Evolutionary conservation across 345 rosid species (phyloP).

Genomic region (Toxicodendron radicans): DNA sequence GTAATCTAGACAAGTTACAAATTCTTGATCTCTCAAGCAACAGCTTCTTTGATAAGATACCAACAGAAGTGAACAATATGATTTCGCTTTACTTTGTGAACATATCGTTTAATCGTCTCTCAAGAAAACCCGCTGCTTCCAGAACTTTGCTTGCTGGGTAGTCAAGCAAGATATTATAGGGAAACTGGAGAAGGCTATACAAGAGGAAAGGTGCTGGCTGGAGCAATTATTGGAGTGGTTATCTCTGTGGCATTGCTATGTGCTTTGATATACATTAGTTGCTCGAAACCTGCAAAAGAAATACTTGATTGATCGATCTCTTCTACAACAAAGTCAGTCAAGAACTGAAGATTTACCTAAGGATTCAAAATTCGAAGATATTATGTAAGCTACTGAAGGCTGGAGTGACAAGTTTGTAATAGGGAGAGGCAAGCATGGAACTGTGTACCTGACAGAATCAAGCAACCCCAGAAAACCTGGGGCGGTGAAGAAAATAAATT

Average conservation of each 20-base stretch:
- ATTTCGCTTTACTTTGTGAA: constrained; percentile 33
- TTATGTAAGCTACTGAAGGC: constrained; percentile 38
- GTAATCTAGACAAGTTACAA: constrained; percentile 33
- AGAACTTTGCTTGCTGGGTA: constrained; percentile 25
- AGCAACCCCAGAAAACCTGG: constrained; percentile 24
- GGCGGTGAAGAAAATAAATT: constrained; percentile 44
- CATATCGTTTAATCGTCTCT: constrained; percentile 40
- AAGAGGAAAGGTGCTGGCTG: constrained; percentile 26
- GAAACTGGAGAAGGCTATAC: constrained; percentile 14
- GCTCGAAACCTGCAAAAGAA: constrained; percentile 20
- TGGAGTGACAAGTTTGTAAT: constrained; percentile 36
- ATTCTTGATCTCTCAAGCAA: constrained; percentile 45
- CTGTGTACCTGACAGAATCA: constrained; percentile 38
- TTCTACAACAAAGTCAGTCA: constrained; percentile 24
- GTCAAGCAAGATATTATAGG: constrained; percentile 16
- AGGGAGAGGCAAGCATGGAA: constrained; percentile 47
- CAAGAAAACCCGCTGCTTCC: constrained; percentile 28
- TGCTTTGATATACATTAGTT: constrained; percentile 21
- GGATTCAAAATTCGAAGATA: constrained; percentile 35
- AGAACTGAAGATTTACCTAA: constrained; percentile 31
- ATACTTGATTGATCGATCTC: constrained; percentile 19
- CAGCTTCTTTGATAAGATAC: constrained; percentile 31
- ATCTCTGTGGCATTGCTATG: constrained; percentile 32
- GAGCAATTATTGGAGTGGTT: constrained; percentile 22
- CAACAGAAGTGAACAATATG: constrained; percentile 36